Evolutionary conservation across 805 yeast species (phyloP).

Genomic region (Candida yuanshanica): DNA sequence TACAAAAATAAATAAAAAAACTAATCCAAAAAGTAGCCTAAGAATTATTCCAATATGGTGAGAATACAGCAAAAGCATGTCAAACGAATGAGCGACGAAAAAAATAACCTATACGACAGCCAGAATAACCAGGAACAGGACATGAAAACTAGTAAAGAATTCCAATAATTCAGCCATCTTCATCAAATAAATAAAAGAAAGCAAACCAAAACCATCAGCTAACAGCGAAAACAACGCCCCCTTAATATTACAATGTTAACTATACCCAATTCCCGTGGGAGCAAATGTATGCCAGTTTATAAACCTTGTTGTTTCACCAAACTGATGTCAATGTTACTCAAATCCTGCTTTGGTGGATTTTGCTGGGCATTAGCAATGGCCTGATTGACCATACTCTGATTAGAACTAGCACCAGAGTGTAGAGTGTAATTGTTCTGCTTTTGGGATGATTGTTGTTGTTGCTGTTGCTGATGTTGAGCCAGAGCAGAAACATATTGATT

Average conservation of each 20-base stretch:
- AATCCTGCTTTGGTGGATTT: conserved; percentile 16
- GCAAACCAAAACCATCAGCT: not conserved
- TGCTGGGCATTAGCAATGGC: conserved; percentile 23
- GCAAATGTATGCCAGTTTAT: too few species aligned
- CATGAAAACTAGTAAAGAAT: too few species aligned
- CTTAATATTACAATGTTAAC: not conserved
- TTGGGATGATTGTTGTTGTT: conserved; percentile 6
- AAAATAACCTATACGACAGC: too few species aligned
- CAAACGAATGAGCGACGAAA: too few species aligned
- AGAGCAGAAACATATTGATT: conserved; percentile 5
- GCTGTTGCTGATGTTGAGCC: conserved; percentile 3
- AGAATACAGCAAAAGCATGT: too few species aligned
- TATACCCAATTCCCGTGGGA: too few species aligned
- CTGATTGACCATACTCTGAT: conserved; percentile 18
- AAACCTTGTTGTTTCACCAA: conserved; percentile 22
- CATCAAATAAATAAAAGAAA: not conserved
- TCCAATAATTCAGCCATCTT: too few species aligned
- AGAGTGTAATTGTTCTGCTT: conserved; percentile 2
- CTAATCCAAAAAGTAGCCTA: too few species aligned
- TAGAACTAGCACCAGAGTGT: conserved; percentile 9
- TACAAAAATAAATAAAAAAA: too few species aligned
- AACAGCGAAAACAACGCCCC: not conserved
- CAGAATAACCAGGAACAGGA: not conserved
- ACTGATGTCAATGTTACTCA: conserved; percentile 23
- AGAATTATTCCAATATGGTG: too few species aligned